phyloP scores from a whole-genome alignment of 2,329 filamentous ascomycete species.

The Trichoderma guizhouense region DNA sequence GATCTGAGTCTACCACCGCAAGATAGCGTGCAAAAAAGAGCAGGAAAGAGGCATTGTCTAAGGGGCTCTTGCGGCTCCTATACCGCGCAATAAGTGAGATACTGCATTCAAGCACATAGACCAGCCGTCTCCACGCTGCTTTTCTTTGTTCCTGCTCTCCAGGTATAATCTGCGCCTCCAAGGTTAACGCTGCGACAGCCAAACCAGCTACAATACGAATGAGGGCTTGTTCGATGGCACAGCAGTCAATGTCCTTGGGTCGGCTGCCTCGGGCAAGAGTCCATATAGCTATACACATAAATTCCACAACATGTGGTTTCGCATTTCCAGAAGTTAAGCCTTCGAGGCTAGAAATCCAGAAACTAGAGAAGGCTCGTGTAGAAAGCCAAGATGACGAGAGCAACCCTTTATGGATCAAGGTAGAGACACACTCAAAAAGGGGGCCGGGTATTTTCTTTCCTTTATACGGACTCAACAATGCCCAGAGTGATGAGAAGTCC shows the following conservation, averaged over 20 bases:
- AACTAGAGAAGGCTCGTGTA: conserved; percentile 24
- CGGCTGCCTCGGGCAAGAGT: conserved; percentile 22
- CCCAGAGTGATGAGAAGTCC: conserved; percentile 24
- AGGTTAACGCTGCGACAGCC: conserved; percentile 26
- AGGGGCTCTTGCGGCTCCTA: conserved; percentile 3
- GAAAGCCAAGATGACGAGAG: conserved; percentile 28
- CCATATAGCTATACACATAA: conserved; percentile 26
- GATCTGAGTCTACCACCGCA: conserved; percentile 21
- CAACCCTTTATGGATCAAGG: conserved; percentile 22
- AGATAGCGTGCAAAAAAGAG: conserved; percentile 30
- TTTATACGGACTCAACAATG: conserved; percentile 21
- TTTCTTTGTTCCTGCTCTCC: conserved; percentile 14
- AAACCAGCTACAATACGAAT: conserved; percentile 32
- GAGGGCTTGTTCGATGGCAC: conserved; percentile 27
- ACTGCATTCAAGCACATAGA: conserved; percentile 28
- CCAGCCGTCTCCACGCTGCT: conserved; percentile 25
- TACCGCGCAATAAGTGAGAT: conserved; percentile 21
- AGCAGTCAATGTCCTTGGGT: conserved; percentile 3
- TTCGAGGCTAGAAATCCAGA: conserved; percentile 29
- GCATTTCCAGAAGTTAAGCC: conserved; percentile 23
- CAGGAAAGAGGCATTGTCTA: conserved; percentile 24
- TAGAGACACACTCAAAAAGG: conserved; percentile 26
- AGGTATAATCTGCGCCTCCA: conserved; percentile 14
- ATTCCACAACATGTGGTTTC: conserved; percentile 24
- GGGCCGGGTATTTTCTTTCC: conserved; percentile 15